Percentiles rank a stretch among this genome's conserved stretches.
These are phyloP conservation scores for Jaenimonas drosophilae DNA, from an alignment of 208 protist genomes.

Conservation along the genomic window DNA sequence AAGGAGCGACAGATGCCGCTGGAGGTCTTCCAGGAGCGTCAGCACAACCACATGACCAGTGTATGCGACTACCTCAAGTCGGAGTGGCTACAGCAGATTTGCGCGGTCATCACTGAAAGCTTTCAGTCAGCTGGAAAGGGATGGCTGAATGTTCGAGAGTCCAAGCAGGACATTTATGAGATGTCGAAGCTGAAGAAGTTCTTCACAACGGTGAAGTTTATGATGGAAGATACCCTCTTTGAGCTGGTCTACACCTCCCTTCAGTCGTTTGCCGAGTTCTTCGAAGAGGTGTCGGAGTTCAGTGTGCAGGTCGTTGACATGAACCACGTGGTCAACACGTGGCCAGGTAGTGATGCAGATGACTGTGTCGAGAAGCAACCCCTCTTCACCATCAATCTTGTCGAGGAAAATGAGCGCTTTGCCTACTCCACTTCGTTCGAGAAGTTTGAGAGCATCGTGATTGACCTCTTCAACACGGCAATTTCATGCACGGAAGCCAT, in stretches of 20 bases:
- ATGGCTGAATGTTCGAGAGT: slow-evolving; percentile 96
- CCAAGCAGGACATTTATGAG: slow-evolving; percentile 93
- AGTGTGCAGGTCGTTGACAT: slow-evolving; percentile 82
- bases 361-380: slow-evolving; percentile 91
- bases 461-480: slow-evolving; percentile 83
- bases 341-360: slow-evolving; percentile 87
- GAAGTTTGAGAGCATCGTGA: slow-evolving; percentile 79
- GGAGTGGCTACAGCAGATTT: slow-evolving; percentile 86
- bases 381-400: slow-evolving; percentile 87
- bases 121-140: slow-evolving; percentile 94
- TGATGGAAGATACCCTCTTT: slow-evolving; percentile 96
- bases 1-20: slow-evolving; percentile 87
- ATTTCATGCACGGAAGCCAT: slow-evolving; percentile 85
- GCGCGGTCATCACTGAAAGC: slow-evolving; percentile 73
- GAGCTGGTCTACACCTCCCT: slow-evolving; percentile 88
- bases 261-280: slow-evolving; percentile 79
- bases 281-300: slow-evolving; percentile 88
- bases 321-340: slow-evolving; percentile 82
- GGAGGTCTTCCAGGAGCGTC: slow-evolving; percentile 70
- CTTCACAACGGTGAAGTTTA: slow-evolving; percentile 94
- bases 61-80: slow-evolving; percentile 81
- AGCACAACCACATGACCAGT: slow-evolving; percentile 64
- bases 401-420: slow-evolving; percentile 73
- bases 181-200: slow-evolving; percentile 97
- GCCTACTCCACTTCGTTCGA: slow-evolving; percentile 82